Base-by-base conservation (phyloP, 192 early-diverging fungal species). In the Dissophora globulifera region DNA sequence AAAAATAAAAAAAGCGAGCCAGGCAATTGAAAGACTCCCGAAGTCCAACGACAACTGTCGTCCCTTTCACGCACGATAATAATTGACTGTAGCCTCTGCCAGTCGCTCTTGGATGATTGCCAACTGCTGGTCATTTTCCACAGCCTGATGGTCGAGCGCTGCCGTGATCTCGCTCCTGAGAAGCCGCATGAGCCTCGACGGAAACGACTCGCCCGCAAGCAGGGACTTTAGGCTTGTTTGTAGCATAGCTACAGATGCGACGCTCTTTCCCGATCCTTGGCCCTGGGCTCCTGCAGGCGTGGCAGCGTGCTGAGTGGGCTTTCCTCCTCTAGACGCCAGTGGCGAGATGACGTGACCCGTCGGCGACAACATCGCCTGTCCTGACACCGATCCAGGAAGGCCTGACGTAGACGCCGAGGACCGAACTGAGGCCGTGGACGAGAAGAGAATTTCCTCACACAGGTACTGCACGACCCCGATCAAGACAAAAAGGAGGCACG, bases 401-500 rank as follows among this genome's bases (percentile, higher is more conserved):
- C n/a, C 10, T 15, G 58, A 41, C 2, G 42, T 20, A 19, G 31
- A 9, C 16, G 20, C 13, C 2, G 54, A 38, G 8, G 46, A 41
- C 0, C n/a, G 29, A 12, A 19, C 12, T 23, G 46, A 50, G 0
- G 47, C 22, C 15, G 57, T 23, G 1, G 71, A 58, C 11, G 71
- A 75, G 48, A 62, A 76, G n/a, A 62, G 32, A 19, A 76, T 76
- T 23, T 76, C 72, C 41, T 76, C 58, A 17, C 72, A 76, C 8
- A 76, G 63, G 38, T 62, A 76, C 19, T 76, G 72, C 2, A 76
- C 72, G 1, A 76, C 72, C 1, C 72, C 72, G 25, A 76, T 67
- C 17, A 76, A 27, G 4, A 76, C 72, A 57, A 76, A 76, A 2
- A 76, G 16, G 15, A 76, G 49, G 31, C 72, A 76, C 0, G 72